A percentile compares a stretch with the other conserved stretches of the same genome.
Conservation (phyloP, 2,329 filamentous ascomycete genomes). For the Cercospora zeina region DNA sequence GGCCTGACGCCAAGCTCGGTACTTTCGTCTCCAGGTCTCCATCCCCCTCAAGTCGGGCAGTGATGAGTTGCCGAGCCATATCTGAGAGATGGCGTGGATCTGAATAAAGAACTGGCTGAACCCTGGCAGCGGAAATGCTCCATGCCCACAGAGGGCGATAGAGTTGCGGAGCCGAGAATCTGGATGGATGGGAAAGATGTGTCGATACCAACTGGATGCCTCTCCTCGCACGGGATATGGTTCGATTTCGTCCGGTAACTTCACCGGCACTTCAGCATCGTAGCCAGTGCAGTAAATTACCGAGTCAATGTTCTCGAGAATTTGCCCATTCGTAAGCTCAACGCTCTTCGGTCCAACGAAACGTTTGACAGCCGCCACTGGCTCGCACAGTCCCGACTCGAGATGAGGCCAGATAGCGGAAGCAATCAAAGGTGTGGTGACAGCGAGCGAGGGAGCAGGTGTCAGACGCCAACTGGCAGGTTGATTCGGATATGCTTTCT, state of each 20-base stretch:
- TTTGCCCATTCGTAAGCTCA: conserved; percentile 38
- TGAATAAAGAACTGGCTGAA: conserved; percentile 38
- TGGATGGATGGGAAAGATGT: conserved; percentile 38
- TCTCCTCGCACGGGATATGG: conserved; percentile 17
- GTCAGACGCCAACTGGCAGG: conserved; percentile 33
- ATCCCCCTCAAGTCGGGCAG: conserved; percentile 36
- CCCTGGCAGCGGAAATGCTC: conserved; percentile 30
- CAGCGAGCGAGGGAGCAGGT: conserved; percentile 34
- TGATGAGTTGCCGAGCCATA: conserved; percentile 37
- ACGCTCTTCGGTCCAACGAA: conserved; percentile 34
- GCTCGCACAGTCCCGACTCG: conserved; percentile 35
- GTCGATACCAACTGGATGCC: conserved; percentile 35
- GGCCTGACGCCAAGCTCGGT: conserved; percentile 23
- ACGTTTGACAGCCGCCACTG: conserved; percentile 32
- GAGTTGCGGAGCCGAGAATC: conserved; percentile 30
- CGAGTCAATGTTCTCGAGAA: conserved; percentile 39
- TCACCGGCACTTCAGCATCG: conserved; percentile 27
- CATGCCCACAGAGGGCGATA: conserved; percentile 39
- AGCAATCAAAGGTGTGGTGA: conserved; percentile 38
- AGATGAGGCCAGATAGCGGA: conserved; percentile 38
- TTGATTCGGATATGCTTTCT: conserved; percentile 20
- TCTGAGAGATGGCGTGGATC: conserved; percentile 38
- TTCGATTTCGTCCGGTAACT: conserved; percentile 19
- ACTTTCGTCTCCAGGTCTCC: conserved; percentile 30
- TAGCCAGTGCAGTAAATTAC: conserved; percentile 45